Conservation (phyloP, 441 rosid genomes). For the Gossypium schwendimanii region DNA sequence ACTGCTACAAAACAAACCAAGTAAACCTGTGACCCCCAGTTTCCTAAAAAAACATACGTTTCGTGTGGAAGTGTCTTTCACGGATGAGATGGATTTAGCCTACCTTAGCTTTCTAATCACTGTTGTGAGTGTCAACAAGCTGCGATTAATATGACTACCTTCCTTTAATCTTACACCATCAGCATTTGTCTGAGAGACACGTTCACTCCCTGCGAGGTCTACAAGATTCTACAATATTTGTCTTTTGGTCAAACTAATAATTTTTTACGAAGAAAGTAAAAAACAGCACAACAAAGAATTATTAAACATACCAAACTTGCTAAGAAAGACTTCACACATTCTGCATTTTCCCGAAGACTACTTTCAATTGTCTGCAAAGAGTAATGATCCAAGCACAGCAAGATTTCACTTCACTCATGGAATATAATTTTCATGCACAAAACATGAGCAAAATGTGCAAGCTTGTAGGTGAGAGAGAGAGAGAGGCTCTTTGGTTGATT, state of each 20-base stretch:
- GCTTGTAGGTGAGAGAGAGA: not conserved
- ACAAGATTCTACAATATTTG: constrained; percentile 65
- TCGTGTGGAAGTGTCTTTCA: too few species aligned
- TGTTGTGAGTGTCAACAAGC: constrained; percentile 80
- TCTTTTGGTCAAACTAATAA: constrained; percentile 15
- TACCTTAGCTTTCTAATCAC: constrained; percentile 94
- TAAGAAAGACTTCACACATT: constrained; percentile 60
- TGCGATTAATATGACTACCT: constrained; percentile 87
- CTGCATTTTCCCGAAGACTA: constrained; percentile 66
- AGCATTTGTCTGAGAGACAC: constrained; percentile 73
- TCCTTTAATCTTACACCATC: constrained; percentile 78
- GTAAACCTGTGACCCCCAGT: too few species aligned
- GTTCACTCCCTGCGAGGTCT: constrained; percentile 97
- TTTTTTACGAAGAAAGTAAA: constrained; percentile 7
- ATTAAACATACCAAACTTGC: constrained; percentile 71
- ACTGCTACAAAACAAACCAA: constrained; percentile 35
- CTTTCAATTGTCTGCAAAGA: constrained; percentile 69
- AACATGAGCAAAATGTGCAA: not conserved
- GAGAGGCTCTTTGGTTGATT: not conserved
- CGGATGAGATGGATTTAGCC: constrained; percentile 12
- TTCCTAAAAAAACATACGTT: too few species aligned
- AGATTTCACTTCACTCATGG: constrained; percentile 9
- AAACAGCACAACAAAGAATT: constrained; percentile 8
- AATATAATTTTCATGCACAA: not conserved
- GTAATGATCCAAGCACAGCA: constrained; percentile 15